Base-by-base conservation (phyloP, 371 early-diverging fungal genomes). In the Syncephalastrum racemosum region DNA sequence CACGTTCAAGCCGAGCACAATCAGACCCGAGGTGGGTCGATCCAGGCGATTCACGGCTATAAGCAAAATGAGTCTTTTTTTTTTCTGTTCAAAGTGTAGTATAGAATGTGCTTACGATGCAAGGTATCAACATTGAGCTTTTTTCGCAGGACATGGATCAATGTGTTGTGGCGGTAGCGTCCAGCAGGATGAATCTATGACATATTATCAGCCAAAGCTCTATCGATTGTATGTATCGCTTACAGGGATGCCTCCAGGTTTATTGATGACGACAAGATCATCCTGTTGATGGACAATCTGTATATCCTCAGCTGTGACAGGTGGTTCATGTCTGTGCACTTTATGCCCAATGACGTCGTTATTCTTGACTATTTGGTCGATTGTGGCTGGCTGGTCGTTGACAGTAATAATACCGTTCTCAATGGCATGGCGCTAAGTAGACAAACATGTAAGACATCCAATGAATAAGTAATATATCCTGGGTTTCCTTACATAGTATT, bases 271-370 rank as follows among this genome's bases (percentile, higher is more conserved):
- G 48, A 93, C 63, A 4, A 93, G 56, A 3, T 81, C 83, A 12
- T 89, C 81, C n/a, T 79, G 78, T 39, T 81, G 62, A 42, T 80
- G 58, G 0, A 98, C 75, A 20, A 89, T 82, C 4, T 83, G 70
- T 23, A 91, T 73, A 1, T 82, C 68, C 41, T 76, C 62, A 18
- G 77, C 82, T 3, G 90, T 80, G 0, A 96, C 90, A 3, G 95
- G 94, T 1, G 98, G 98, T 71, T 98, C 98, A 72, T 98, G 98
- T 0, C 97, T 86, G 71, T 98, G 98, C 27, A 91, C 87, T 7
- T 71, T 63, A 64, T 96, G 96, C 0, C 79, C 75, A 19, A 98
- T 75, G 3, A 90, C 46, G 62, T 96, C 96, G 41, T 81, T 79
- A 66, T 89, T 89, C 50, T 80, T 68, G 15, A 92, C 63, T 3